These are phyloP conservation scores for Gossypium mustelinum DNA, from an alignment of 345 rosid species.

Conservation along the genomic window DNA sequence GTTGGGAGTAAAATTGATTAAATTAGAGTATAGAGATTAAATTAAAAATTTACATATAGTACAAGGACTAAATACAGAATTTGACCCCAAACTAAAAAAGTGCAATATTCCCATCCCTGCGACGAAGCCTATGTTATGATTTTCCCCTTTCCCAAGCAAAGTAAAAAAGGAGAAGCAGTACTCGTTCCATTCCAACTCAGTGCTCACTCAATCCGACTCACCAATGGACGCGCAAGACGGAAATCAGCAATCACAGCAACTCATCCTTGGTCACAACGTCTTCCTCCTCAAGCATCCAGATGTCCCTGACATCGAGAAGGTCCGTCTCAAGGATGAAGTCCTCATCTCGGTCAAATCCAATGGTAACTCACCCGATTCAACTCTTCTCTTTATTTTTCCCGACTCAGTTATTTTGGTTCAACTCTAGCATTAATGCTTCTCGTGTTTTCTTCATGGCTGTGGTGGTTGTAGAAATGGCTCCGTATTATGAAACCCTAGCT, in stretches of 20 bases:
- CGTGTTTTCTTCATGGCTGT: background rate
- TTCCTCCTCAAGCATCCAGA: constrained; percentile 77
- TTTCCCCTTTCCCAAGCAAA: constrained; percentile 14
- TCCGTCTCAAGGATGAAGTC: constrained; percentile 84
- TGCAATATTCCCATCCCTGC: background rate
- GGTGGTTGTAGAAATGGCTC: constrained; percentile 61
- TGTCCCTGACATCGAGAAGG: constrained; percentile 88
- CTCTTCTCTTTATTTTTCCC: background rate
- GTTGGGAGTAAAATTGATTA: no score
- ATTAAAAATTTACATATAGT: no score
- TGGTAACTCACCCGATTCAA: constrained; percentile 35
- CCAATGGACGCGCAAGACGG: constrained; percentile 82
- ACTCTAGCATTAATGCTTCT: constrained; percentile 4
- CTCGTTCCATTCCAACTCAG: background rate
- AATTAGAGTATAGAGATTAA: no score
- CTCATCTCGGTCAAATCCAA: constrained; percentile 61
- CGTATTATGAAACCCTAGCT: constrained; percentile 78
- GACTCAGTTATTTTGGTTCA: background rate
- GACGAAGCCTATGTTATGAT: background rate
- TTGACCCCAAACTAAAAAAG: background rate
- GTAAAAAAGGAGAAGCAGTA: background rate
- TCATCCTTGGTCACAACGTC: constrained; percentile 68
- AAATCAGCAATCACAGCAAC: constrained; percentile 82
- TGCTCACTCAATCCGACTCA: constrained; percentile 2
- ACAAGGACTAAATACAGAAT: no score